These are phyloP conservation scores for Candida coleopterorum DNA, from an alignment of 805 yeast species.

Conservation along the genomic window DNA sequence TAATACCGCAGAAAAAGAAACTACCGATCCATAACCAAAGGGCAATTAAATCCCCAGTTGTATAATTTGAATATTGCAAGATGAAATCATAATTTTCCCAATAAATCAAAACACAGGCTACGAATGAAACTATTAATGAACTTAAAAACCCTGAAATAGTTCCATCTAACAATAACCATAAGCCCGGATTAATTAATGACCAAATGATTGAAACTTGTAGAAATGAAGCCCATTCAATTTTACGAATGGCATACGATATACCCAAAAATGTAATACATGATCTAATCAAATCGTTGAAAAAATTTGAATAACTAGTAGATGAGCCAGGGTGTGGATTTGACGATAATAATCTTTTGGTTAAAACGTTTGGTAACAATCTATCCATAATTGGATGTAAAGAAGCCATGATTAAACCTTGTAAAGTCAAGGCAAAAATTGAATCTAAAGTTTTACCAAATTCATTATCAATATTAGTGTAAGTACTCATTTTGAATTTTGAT, in stretches of 20 bases:
- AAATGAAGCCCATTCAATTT: constrained; percentile 63
- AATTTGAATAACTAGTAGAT: constrained; percentile 19
- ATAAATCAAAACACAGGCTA: constrained; percentile 29
- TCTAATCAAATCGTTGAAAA: constrained; percentile 34
- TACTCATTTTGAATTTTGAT: constrained; percentile 18
- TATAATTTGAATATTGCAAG: constrained; percentile 11
- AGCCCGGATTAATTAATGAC: constrained; percentile 56
- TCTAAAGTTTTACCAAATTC: constrained; percentile 12
- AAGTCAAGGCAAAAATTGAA: constrained; percentile 22
- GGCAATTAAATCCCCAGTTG: constrained; percentile 30
- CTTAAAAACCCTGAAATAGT: constrained; percentile 49
- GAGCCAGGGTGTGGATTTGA: constrained; percentile 35
- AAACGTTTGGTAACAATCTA: constrained; percentile 22
- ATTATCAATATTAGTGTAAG: constrained; percentile 8
- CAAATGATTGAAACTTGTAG: constrained; percentile 62
- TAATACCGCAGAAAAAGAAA: constrained; percentile 60
- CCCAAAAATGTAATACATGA: constrained; percentile 63
- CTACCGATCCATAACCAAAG: constrained; percentile 54
- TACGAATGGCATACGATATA: constrained; percentile 63
- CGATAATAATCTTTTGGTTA: constrained; percentile 29
- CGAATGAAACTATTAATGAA: constrained; percentile 25
- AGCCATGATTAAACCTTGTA: constrained; percentile 61
- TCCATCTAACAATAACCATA: constrained; percentile 65
- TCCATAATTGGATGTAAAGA: constrained; percentile 45
- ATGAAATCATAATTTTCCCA: constrained; percentile 21